These are phyloP conservation scores for Macrophomina tecta DNA, from an alignment of 2,329 filamentous ascomycete species.

Conservation along the genomic window DNA sequence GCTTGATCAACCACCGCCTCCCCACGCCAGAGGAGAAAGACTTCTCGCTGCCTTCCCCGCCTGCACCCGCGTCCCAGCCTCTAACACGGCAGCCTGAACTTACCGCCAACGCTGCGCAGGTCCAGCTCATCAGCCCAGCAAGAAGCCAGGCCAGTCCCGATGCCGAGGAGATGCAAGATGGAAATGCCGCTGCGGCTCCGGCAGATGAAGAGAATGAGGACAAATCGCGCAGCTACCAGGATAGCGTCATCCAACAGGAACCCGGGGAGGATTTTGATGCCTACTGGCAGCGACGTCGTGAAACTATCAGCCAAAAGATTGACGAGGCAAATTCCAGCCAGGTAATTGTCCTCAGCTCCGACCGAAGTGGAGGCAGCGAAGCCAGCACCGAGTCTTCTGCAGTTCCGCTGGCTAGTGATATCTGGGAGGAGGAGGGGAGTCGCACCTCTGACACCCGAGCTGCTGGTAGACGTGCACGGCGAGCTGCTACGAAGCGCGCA, in stretches of 20 bases:
- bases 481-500: not conserved
- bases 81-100: constrained; percentile 23
- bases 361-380: constrained; percentile 26
- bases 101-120: constrained; percentile 28
- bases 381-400: not conserved
- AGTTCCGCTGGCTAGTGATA: constrained; percentile 44
- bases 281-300: constrained; percentile 27
- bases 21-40: constrained; percentile 43
- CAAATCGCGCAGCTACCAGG: not conserved
- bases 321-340: constrained; percentile 30
- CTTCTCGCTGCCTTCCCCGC: constrained; percentile 11
- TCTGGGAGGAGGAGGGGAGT: constrained; percentile 57
- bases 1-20: constrained; percentile 11
- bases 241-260: not conserved
- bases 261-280: constrained; percentile 5
- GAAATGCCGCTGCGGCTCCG: constrained; percentile 33
- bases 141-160: constrained; percentile 28
- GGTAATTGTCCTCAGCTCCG: constrained; percentile 34
- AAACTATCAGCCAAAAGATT: constrained; percentile 29
- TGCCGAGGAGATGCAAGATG: constrained; percentile 41
- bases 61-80: constrained; percentile 38
- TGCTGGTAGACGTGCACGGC: constrained; percentile 7
- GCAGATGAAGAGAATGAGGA: not conserved
- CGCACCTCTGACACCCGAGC: constrained; percentile 6
- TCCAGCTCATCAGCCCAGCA: constrained; percentile 39